Percentiles rank a stretch among this genome's conserved stretches.
phyloP scores from a whole-genome alignment of 129 eudicot genomes.

The Erigeron canadensis region DNA sequence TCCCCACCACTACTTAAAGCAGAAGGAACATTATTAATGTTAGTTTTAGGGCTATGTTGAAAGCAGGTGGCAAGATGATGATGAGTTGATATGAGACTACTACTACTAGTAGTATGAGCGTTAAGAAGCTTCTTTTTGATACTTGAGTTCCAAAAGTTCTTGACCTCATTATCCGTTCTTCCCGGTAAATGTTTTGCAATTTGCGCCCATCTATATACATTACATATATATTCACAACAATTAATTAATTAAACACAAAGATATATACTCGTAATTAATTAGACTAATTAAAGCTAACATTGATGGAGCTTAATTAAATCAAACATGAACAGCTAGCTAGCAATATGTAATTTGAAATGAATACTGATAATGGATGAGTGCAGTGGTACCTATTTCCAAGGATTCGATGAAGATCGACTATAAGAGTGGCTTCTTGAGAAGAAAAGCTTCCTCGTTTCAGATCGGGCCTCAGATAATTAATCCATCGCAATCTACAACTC shows the following conservation, averaged over 20 bases:
- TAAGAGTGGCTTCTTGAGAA: conserved; percentile 69
- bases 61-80: conserved; percentile 27
- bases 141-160: conserved; percentile 80
- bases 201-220: conserved; percentile 56
- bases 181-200: conserved; percentile 74
- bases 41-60: conserved; percentile 19
- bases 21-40: no score
- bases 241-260: no score
- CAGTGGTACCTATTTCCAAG: conserved; percentile 89
- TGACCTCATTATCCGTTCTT: conserved; percentile 71
- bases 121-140: conserved; percentile 69
- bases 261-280: no score
- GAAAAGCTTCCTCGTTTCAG: conserved; percentile 73
- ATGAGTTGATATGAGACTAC: conserved; percentile 34
- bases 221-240: no score
- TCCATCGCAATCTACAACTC: conserved; percentile 88
- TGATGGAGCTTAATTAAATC: no score
- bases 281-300: no score
- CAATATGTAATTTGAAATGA: no score
- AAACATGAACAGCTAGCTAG: no score
- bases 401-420: conserved; percentile 67
- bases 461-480: conserved; percentile 84
- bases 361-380: no score
- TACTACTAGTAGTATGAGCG: no score
- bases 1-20: no score